phyloP scores from a whole-genome alignment of 495 filamentous ascomycete species.

The Trichocladium antarcticum region DNA sequence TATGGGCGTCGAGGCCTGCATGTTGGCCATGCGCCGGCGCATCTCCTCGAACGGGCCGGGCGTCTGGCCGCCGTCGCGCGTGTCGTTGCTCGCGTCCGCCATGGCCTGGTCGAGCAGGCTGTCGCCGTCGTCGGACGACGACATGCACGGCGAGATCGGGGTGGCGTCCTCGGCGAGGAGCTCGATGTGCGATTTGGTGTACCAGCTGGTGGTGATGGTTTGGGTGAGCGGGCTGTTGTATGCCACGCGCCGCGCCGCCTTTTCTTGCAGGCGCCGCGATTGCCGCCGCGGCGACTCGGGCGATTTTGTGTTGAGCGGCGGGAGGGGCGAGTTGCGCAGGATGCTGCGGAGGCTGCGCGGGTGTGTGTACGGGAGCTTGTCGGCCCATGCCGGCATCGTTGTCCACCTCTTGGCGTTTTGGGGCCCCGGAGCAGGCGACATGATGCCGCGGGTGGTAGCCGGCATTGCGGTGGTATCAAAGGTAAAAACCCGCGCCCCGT shows the following conservation, averaged over 20 bases:
- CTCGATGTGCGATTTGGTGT: constrained; percentile 46
- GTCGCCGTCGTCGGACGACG: constrained; percentile 17
- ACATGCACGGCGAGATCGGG: constrained; percentile 33
- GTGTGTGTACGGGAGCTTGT: constrained; percentile 49
- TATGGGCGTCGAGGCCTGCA: constrained; percentile 28
- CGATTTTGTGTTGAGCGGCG: constrained; percentile 34
- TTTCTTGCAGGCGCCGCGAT: constrained; percentile 40
- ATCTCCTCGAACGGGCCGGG: constrained; percentile 49
- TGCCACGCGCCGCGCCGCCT: constrained; percentile 37
- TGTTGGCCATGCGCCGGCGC: constrained; percentile 40
- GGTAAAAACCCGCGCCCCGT: constrained; percentile 28
- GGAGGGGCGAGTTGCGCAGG: constrained; percentile 62
- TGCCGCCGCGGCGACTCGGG: constrained; percentile 38
- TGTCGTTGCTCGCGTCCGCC: constrained; percentile 35
- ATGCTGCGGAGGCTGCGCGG: constrained; percentile 59
- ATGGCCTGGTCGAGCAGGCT: constrained; percentile 36
- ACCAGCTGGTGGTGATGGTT: constrained; percentile 45
- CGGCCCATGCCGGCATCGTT: constrained; percentile 21
- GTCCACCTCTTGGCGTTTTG: constrained; percentile 26
- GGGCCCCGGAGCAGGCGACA: constrained; percentile 24
- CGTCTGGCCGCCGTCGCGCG: constrained; percentile 44
- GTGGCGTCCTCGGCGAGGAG: constrained; percentile 41
- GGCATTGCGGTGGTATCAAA: constrained; percentile 20
- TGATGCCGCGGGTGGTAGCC: background rate
- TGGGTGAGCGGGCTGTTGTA: constrained; percentile 44